Conservation (phyloP, 2,329 filamentous ascomycete genomes). For the Cercospora zeina region DNA sequence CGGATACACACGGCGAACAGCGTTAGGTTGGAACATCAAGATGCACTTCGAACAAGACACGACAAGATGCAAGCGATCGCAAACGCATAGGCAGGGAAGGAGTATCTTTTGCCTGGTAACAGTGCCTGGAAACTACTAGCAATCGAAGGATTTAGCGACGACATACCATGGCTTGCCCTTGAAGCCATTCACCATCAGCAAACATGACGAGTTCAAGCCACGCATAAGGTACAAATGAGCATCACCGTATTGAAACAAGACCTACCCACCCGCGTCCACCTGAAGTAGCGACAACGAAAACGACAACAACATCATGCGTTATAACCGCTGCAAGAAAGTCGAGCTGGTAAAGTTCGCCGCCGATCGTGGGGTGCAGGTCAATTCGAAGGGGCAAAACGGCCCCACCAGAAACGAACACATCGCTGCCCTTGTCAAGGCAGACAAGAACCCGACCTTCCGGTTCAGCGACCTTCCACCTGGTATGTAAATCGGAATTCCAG, state of each 20-base stretch:
- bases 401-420: constrained; percentile 16
- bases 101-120: background rate
- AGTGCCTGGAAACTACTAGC: background rate
- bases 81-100: background rate
- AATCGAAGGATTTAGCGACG: background rate
- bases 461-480: constrained; percentile 21
- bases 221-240: background rate
- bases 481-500: background rate
- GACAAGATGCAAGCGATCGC: background rate
- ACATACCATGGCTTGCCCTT: background rate
- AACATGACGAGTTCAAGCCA: background rate
- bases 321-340: constrained; percentile 18
- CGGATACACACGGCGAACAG: background rate
- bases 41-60: background rate
- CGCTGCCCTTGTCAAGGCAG: constrained; percentile 18
- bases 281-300: background rate
- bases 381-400: background rate
- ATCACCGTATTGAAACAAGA: background rate
- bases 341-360: constrained; percentile 21
- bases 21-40: background rate
- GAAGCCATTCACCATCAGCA: background rate
- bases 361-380: constrained; percentile 13
- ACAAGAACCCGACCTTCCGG: constrained; percentile 17
- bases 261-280: background rate
- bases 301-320: constrained; percentile 15